These are phyloP conservation scores for Sporisorium iseilematis-ciliati DNA, from an alignment of 1,284 basidiomycete genomes.

Conservation along the genomic window DNA sequence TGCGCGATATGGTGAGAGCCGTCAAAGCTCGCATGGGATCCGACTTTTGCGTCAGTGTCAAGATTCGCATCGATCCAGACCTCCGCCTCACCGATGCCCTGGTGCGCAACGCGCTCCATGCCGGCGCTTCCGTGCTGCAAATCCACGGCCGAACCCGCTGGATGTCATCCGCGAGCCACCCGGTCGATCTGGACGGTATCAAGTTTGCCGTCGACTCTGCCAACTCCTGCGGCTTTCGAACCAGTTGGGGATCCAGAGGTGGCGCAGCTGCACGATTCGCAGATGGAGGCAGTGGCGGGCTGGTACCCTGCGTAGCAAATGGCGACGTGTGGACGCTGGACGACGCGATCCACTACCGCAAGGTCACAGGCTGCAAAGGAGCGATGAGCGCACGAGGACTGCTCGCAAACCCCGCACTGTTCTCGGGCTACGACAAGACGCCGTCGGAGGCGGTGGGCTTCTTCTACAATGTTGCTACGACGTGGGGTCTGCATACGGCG, in stretches of 20 bases:
- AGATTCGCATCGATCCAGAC: slow-evolving; percentile 75
- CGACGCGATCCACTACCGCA: slow-evolving; percentile 72
- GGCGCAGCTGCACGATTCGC: slow-evolving; percentile 43
- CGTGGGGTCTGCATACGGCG: slow-evolving; percentile 73
- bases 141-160: slow-evolving; percentile 76
- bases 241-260: slow-evolving; percentile 46
- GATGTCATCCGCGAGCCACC: slow-evolving; percentile 73
- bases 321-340: slow-evolving; percentile 74
- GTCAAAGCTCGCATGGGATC: slow-evolving; percentile 74
- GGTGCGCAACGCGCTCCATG: slow-evolving; percentile 72
- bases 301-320: slow-evolving; percentile 75
- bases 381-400: slow-evolving; percentile 76
- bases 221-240: slow-evolving; percentile 52
- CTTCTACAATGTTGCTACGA: slow-evolving; percentile 72
- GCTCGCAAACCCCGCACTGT: slow-evolving; percentile 76
- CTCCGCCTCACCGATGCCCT: slow-evolving; percentile 73
- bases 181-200: slow-evolving; percentile 73
- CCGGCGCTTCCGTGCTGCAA: slow-evolving; percentile 73
- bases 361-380: slow-evolving; percentile 72
- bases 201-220: slow-evolving; percentile 74
- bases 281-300: slow-evolving; percentile 69
- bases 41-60: slow-evolving; percentile 75
- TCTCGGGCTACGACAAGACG: slow-evolving; percentile 73
- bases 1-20: slow-evolving; percentile 74
- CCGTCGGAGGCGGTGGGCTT: slow-evolving; percentile 72